phyloP scores from a whole-genome alignment of 2,329 filamentous ascomycete species.

The Curvularia hawaiiensis region DNA sequence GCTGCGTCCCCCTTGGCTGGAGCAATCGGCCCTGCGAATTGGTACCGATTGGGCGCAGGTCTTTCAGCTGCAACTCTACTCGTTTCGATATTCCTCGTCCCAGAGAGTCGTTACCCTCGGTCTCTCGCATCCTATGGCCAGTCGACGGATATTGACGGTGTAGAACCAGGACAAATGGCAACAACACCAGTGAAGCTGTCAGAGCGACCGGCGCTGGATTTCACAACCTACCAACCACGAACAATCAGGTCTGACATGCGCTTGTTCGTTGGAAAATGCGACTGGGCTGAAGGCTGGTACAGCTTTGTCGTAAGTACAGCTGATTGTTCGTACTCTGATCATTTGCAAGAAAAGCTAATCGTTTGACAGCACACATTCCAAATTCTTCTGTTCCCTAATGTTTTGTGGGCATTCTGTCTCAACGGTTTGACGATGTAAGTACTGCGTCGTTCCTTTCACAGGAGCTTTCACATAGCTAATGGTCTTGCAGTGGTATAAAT shows the following conservation, averaged over 20 bases:
- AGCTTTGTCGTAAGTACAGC: constrained; percentile 26
- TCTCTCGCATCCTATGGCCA: constrained; percentile 43
- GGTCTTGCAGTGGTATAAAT: constrained; percentile 18
- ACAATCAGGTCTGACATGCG: constrained; percentile 49
- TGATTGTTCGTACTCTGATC: too few relatives aligned
- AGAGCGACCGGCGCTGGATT: constrained; percentile 42
- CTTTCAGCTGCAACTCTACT: constrained; percentile 44
- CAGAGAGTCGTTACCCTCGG: constrained; percentile 52
- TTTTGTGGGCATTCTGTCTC: constrained; percentile 30
- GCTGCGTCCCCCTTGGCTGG: constrained; percentile 52
- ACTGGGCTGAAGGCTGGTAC: constrained; percentile 45
- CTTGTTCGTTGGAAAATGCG: constrained; percentile 47
- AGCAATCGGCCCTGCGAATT: constrained; percentile 49
- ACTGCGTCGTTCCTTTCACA: background rate
- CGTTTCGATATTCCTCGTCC: constrained; percentile 48
- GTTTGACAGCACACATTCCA: constrained; percentile 33
- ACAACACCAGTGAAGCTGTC: constrained; percentile 2
- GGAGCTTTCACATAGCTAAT: constrained; percentile 15
- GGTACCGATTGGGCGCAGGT: constrained; percentile 52
- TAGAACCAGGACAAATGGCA: background rate
- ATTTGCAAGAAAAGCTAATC: background rate
- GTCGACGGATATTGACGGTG: constrained; percentile 10
- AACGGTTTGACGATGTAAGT: constrained; percentile 28
- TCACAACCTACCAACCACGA: constrained; percentile 44
- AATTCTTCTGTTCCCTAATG: constrained; percentile 28